These are phyloP conservation scores for Boletus barrowsii DNA, from an alignment of 768 basidiomycete species.

Conservation along the genomic window DNA sequence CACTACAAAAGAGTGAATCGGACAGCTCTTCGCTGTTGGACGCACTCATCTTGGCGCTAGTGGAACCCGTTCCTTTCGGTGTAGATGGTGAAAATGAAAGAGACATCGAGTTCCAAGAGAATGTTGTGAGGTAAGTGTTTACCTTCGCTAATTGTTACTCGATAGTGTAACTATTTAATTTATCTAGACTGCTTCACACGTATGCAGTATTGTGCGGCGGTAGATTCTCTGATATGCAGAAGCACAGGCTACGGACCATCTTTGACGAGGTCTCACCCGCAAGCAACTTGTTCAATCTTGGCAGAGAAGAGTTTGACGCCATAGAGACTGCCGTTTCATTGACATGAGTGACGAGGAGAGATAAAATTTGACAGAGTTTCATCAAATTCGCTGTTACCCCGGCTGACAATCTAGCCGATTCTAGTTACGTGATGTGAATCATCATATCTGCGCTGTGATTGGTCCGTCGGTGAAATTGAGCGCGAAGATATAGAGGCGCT, in stretches of 20 bases:
- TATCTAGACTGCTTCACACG: slow-evolving; percentile 47
- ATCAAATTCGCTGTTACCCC: slow-evolving; percentile 7
- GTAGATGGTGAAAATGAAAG: slow-evolving; percentile 62
- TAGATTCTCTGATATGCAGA: slow-evolving; percentile 30
- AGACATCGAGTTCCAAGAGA: slow-evolving; percentile 67
- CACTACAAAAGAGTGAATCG: slow-evolving; percentile 40
- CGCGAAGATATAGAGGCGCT: slow-evolving; percentile 3
- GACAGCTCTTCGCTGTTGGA: slow-evolving; percentile 39
- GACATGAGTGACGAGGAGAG: slow-evolving; percentile 11
- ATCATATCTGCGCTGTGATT: slow-evolving; percentile 16
- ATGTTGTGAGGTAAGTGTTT: slow-evolving; percentile 46
- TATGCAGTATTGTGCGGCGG: slow-evolving; percentile 45
- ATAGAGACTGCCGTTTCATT: slow-evolving; percentile 22
- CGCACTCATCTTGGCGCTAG: slow-evolving; percentile 50
- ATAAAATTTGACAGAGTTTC: slow-evolving; percentile 6
- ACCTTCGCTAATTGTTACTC: background rate
- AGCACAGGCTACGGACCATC: slow-evolving; percentile 25
- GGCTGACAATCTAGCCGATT: slow-evolving; percentile 29
- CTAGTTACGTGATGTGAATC: slow-evolving; percentile 24
- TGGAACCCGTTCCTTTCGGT: slow-evolving; percentile 58
- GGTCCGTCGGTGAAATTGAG: slow-evolving; percentile 11
- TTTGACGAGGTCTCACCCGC: slow-evolving; percentile 20
- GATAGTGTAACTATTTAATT: background rate
- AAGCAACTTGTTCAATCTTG: slow-evolving; percentile 29
- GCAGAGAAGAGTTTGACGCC: slow-evolving; percentile 23